Base-by-base conservation (phyloP, 2,329 filamentous ascomycete genomes). In the Neofusicoccum cordaticola region DNA sequence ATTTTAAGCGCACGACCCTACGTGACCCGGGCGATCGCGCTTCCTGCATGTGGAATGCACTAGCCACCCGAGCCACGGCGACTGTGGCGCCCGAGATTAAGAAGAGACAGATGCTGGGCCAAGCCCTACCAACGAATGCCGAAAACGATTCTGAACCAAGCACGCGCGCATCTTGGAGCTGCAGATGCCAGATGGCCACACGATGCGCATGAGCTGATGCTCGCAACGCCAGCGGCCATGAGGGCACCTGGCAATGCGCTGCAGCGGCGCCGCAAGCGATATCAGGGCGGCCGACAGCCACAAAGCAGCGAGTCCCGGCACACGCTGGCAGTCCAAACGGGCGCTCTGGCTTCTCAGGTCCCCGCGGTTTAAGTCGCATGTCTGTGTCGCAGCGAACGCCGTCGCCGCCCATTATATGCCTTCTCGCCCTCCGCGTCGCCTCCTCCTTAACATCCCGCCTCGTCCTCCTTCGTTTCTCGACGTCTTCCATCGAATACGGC, bases 351-450 rank as follows among this genome's bases (percentile, higher is more conserved):
- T 47, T 58, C 41, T 42, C 52, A 56, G 51, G 51, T 58, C 53
- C 53, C 53, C 53, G 53, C 53, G 53, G 53, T 44, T 47, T 47
- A 62, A 62, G 45, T 62, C 58, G 45, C 47, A 50, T 62, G 35
- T 62, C 47, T 50, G 47, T 51, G 58, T 62, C 58, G 58, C 58
- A 50, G 57, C 57, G 57, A 61, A 50, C 57, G 44, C 57, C 58
- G 44, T 42, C 53, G 53, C 53, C 47, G 35, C 52, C 51, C 45
- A 62, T 62, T 50, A 62, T 51, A 62, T 62, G 58, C 37, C 53
- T 35, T 41, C 17, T 45, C 31, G 34, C 58, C 58, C 58, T n/a
- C 58, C 19, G 58, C 58, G 17, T 34, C 39, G 51, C 44, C 41
- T 19, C 58, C 52, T 52, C 39, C 42, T 48, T 48, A 58, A 31